Percentiles rank a stretch among this genome's conserved stretches.
phyloP scores from a whole-genome alignment of 2,329 filamentous ascomycete genomes.

The Alternaria rosae region DNA sequence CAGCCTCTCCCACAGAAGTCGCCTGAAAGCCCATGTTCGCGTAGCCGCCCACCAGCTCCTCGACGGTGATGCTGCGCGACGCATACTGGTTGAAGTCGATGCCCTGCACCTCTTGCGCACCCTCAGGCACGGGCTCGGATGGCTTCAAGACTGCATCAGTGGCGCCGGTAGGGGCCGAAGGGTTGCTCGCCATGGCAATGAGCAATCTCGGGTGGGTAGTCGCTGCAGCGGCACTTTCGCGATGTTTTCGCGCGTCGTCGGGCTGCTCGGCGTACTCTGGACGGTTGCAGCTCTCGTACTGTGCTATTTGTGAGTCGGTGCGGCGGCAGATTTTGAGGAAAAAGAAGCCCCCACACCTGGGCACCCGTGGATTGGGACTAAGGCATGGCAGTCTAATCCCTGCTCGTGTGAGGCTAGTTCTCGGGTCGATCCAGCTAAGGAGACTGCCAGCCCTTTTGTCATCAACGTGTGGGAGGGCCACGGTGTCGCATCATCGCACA shows the following conservation, averaged over 20 bases:
- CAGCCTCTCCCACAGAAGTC: constrained; percentile 81
- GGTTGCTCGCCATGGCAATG: constrained; percentile 14
- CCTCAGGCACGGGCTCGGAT: constrained; percentile 81
- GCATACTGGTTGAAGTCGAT: constrained; percentile 89
- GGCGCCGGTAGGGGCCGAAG: constrained; percentile 53
- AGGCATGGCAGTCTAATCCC: constrained; percentile 13
- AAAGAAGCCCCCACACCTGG: constrained; percentile 17
- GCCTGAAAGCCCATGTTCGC: constrained; percentile 86
- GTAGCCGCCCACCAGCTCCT: constrained; percentile 84
- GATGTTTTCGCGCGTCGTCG: neutral
- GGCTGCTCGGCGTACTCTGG: constrained; percentile 3
- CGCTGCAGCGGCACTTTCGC: neutral
- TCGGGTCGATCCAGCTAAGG: constrained; percentile 18
- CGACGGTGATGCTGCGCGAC: constrained; percentile 78
- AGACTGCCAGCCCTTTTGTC: constrained; percentile 2
- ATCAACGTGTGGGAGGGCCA: neutral
- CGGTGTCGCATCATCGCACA: constrained; percentile 3
- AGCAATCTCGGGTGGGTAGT: neutral
- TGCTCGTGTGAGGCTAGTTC: constrained; percentile 9
- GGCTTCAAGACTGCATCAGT: constrained; percentile 85
- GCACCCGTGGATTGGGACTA: constrained; percentile 13
- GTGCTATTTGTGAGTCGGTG: constrained; percentile 11
- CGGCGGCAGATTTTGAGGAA: constrained; percentile 20
- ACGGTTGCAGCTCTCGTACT: constrained; percentile 1
- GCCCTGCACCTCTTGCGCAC: constrained; percentile 82